Conservation (phyloP, 352 stramenopile species). For the Pythium scleroteichum region DNA sequence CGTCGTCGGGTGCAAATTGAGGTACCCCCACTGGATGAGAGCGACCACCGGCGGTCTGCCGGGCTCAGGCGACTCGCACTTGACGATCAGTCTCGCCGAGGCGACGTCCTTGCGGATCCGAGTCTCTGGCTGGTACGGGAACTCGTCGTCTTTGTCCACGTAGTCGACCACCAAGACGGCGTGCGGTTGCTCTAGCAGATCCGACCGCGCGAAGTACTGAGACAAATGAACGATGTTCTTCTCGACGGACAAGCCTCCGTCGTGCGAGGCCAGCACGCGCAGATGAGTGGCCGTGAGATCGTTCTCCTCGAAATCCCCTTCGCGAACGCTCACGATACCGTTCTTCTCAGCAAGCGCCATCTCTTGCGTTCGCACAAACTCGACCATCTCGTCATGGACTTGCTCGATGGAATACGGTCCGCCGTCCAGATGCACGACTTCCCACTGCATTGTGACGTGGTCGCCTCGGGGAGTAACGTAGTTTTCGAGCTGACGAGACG, state of each 20-base stretch:
- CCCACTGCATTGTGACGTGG: constrained; percentile 2
- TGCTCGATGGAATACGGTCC: background rate
- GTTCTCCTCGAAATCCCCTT: background rate
- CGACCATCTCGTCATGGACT: constrained; percentile 10
- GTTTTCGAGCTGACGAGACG: constrained; percentile 7
- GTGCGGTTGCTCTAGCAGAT: constrained; percentile 8
- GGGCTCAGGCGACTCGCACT: background rate
- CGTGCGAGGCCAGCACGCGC: background rate
- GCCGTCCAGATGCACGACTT: background rate
- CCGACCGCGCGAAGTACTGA: constrained; percentile 3
- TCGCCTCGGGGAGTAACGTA: constrained; percentile 7
- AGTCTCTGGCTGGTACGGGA: constrained; percentile 28
- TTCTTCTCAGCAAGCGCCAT: constrained; percentile 3
- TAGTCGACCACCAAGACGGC: constrained; percentile 28
- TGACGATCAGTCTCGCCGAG: background rate
- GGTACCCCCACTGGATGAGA: background rate
- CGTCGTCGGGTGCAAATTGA: background rate
- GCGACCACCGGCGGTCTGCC: background rate
- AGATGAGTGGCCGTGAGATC: background rate
- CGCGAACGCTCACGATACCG: background rate
- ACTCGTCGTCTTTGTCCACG: constrained; percentile 40
- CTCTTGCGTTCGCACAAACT: constrained; percentile 2
- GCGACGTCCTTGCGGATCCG: constrained; percentile 39
- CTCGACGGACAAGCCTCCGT: background rate
- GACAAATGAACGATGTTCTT: constrained; percentile 10